A percentile compares a stretch with the other conserved stretches of the same genome.
Conservation (phyloP, 208 protist genomes). For the Wallacemonas sp. region DNA sequence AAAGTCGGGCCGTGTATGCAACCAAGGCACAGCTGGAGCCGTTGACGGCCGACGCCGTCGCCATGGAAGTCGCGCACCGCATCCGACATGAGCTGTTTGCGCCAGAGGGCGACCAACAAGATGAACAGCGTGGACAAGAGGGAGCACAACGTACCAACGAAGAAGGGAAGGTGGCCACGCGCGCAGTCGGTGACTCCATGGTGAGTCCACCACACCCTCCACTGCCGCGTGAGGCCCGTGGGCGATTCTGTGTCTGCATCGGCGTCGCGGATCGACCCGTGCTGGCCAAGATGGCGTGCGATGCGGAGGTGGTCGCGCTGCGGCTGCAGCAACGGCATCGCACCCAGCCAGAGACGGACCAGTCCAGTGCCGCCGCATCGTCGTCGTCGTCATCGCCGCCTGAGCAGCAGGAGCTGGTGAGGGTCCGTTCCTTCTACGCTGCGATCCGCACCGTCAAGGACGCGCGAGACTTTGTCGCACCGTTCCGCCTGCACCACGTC, state of each 20-base stretch:
- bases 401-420: constrained; percentile 22
- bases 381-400: not conserved
- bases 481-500: constrained; percentile 51
- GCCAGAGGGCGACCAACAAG: not conserved
- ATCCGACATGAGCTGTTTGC: constrained; percentile 42
- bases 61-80: constrained; percentile 35
- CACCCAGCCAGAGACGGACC: not conserved
- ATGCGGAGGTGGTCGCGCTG: constrained; percentile 43
- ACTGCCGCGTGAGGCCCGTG: too few species aligned
- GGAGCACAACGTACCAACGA: too few species aligned
- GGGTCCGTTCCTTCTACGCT: constrained; percentile 50
- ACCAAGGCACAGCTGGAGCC: constrained; percentile 21
- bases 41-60: constrained; percentile 34
- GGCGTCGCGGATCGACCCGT: constrained; percentile 63
- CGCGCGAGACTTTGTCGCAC: constrained; percentile 41
- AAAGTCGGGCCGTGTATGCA: constrained; percentile 25
- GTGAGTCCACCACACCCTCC: too few species aligned
- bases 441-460: constrained; percentile 38
- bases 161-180: too few species aligned
- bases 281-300: constrained; percentile 86
- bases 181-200: too few species aligned
- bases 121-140: too few species aligned
- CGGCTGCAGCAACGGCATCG: not conserved
- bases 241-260: constrained; percentile 55
- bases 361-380: not conserved